phyloP scores from a whole-genome alignment of 2,329 filamentous ascomycete genomes.

The Lachnellula cervina region DNA sequence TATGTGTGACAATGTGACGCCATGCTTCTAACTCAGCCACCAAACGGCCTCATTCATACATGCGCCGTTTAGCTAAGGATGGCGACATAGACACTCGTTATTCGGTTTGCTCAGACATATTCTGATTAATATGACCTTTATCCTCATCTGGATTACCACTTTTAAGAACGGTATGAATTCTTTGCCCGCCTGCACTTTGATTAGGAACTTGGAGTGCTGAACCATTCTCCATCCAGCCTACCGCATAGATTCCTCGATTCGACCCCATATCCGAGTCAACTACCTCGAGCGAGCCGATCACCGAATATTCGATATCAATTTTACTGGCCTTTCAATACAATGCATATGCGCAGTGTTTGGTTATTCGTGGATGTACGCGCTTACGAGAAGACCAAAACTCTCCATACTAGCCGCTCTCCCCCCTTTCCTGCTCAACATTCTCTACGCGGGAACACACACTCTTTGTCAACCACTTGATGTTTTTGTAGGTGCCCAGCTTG shows the following conservation, averaged over 20 bases:
- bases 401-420: conserved; percentile 24
- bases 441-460: conserved; percentile 79
- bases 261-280: conserved; percentile 24
- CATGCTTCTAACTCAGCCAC: neutral
- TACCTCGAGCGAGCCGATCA: conserved; percentile 23
- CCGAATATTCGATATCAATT: conserved; percentile 21
- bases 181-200: neutral
- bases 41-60: neutral
- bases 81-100: conserved; percentile 23
- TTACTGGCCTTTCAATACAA: conserved; percentile 21
- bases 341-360: conserved; percentile 17
- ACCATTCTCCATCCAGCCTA: conserved; percentile 18
- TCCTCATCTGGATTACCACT: conserved; percentile 28
- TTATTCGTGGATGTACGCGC: conserved; percentile 25
- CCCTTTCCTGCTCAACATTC: conserved; percentile 57
- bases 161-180: conserved; percentile 27
- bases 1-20: conserved; percentile 3
- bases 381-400: conserved; percentile 23
- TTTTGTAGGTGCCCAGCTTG: conserved; percentile 13
- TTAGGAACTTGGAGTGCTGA: neutral
- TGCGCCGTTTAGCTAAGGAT: neutral
- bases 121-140: conserved; percentile 26
- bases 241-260: conserved; percentile 26
- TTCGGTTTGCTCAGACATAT: conserved; percentile 26
- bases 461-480: conserved; percentile 24